Percentiles rank a stretch among this genome's conserved stretches.
Evolutionary conservation across 2,329 filamentous ascomycete genomes (phyloP).

Genomic region (Apiospora marii): DNA sequence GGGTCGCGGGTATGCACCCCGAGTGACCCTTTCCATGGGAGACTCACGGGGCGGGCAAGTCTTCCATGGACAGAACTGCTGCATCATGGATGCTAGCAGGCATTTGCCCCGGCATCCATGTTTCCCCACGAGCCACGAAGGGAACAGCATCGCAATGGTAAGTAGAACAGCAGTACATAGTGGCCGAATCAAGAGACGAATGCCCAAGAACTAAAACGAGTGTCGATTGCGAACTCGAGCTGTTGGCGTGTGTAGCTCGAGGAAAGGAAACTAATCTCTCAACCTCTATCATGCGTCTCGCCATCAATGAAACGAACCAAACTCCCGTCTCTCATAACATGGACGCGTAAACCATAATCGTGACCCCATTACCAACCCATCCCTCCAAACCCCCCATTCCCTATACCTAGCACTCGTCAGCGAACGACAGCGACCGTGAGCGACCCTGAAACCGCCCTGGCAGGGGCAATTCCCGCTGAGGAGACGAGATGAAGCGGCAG

Average conservation of each 20-base stretch:
- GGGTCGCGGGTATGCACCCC: background rate
- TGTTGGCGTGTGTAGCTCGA: background rate
- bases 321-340: background rate
- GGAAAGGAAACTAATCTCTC: background rate
- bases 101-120: background rate
- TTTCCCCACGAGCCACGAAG: background rate
- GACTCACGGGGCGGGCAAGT: no score
- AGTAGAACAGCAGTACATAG: background rate
- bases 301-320: background rate
- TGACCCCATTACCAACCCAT: background rate
- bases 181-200: no score
- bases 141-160: background rate
- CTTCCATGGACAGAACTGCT: no score
- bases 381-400: background rate
- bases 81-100: background rate
- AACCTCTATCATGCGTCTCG: background rate
- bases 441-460: slow-evolving; percentile 9
- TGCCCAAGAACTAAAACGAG: background rate
- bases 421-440: slow-evolving; percentile 7
- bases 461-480: background rate
- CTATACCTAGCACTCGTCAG: background rate
- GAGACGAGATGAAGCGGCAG: background rate
- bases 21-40: background rate
- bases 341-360: slow-evolving; percentile 10
- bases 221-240: slow-evolving; percentile 6